These are phyloP conservation scores for Solanum hybrid DNA, from an alignment of 305 asterid species.

Conservation along the genomic window DNA sequence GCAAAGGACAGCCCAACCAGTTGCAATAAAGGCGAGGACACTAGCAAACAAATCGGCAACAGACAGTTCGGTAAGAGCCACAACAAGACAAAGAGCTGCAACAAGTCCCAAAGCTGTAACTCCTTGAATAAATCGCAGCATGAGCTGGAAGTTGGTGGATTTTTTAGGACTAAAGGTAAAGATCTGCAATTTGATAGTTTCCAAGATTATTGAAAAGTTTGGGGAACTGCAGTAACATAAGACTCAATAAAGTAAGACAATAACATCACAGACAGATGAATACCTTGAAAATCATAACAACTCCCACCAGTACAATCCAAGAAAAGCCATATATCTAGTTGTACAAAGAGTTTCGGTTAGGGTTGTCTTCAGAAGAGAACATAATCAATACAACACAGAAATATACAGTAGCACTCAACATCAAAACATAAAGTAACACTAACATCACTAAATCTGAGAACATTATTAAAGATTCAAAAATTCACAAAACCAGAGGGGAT, in stretches of 20 bases:
- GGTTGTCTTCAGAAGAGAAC: neutral
- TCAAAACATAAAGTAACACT: neutral
- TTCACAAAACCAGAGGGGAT: neutral
- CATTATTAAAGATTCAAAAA: neutral
- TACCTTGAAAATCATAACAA: conserved; percentile 85
- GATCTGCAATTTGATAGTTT: conserved; percentile 32
- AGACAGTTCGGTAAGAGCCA: conserved; percentile 55
- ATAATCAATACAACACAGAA: neutral
- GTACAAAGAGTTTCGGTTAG: neutral
- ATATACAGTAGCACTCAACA: neutral
- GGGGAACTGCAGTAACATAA: neutral
- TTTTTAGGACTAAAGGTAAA: conserved; percentile 79
- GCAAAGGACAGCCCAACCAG: conserved; percentile 85
- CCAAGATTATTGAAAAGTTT: neutral
- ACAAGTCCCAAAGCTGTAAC: conserved; percentile 73
- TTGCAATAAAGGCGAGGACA: conserved; percentile 91
- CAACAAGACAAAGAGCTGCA: conserved; percentile 71
- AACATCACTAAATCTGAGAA: neutral
- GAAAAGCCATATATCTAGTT: conserved; percentile 85
- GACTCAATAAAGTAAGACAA: neutral
- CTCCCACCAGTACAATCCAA: conserved; percentile 78
- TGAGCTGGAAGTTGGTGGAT: conserved; percentile 75
- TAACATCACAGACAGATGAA: conserved; percentile 9
- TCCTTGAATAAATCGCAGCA: conserved; percentile 95
- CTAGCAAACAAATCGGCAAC: conserved; percentile 82